Percentiles rank a stretch among this genome's conserved stretches.
phyloP scores from a whole-genome alignment of 1,139 yeast species.

The Yamadazyma triangularis region DNA sequence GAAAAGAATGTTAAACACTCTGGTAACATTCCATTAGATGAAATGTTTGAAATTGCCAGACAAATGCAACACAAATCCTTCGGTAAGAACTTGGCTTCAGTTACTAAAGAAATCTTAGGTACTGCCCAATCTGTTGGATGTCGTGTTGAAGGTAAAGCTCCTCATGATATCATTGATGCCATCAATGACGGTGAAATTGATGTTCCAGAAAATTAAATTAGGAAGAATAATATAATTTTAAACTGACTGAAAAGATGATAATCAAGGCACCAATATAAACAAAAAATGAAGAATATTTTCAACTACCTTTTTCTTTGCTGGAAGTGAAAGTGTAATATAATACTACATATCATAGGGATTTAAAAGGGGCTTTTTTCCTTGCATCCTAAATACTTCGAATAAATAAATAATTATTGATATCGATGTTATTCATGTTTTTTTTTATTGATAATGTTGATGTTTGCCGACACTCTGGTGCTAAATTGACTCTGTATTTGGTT shows the following conservation, averaged over 20 bases:
- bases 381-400: not conserved
- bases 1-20: conserved; percentile 99
- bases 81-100: conserved; percentile 96
- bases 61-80: conserved; percentile 96
- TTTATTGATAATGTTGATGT: too few species aligned
- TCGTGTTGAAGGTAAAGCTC: conserved; percentile 99
- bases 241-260: too few species aligned
- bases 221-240: too few species aligned
- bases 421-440: too few species aligned
- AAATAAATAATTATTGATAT: conserved; percentile 7
- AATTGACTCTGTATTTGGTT: conserved; percentile 61
- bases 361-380: too few species aligned
- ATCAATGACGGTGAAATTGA: conserved; percentile 98
- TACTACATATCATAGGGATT: too few species aligned
- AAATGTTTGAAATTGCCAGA: conserved; percentile 96
- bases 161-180: conserved; percentile 97
- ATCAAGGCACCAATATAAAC: too few species aligned
- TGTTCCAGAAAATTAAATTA: conserved; percentile 80
- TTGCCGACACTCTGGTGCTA: conserved; percentile 98
- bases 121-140: conserved; percentile 99
- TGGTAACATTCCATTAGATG: conserved; percentile 98
- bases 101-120: conserved; percentile 98
- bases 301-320: too few species aligned
- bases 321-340: too few species aligned
- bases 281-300: too few species aligned